phyloP scores from a whole-genome alignment of 257 asterid species.

The Capsicum baccatum region DNA sequence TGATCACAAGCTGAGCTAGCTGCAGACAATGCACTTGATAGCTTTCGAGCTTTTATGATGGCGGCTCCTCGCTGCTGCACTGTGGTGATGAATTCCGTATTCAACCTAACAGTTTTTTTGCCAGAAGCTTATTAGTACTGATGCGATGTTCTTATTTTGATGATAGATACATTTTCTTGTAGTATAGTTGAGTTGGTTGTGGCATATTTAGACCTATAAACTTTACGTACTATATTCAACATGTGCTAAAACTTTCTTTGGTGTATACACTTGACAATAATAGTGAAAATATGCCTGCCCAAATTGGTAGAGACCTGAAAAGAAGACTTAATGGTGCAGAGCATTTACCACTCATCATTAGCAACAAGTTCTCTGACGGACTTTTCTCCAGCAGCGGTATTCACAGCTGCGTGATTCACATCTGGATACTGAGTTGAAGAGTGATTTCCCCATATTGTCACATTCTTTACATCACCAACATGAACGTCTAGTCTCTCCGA shows the following conservation, averaged over 20 bases:
- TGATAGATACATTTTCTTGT: background rate
- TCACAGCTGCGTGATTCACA: conserved; percentile 64
- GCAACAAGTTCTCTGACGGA: conserved; percentile 54
- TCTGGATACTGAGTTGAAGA: conserved; percentile 92
- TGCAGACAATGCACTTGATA: conserved; percentile 84
- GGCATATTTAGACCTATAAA: background rate
- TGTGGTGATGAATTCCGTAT: conserved; percentile 60
- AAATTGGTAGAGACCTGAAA: background rate
- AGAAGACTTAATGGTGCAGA: background rate
- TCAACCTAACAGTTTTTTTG: conserved; percentile 48
- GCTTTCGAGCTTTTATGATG: conserved; percentile 74
- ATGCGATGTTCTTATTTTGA: background rate
- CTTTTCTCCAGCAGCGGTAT: conserved; percentile 46
- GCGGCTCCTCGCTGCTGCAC: conserved; percentile 79
- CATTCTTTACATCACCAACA: conserved; percentile 69
- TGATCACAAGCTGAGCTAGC: conserved; percentile 92
- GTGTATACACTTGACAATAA: too few species aligned
- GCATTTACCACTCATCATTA: conserved; percentile 60
- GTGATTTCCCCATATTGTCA: conserved; percentile 92
- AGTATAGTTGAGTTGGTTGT: background rate
- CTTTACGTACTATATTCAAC: too few species aligned
- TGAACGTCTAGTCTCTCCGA: conserved; percentile 65
- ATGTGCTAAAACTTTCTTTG: too few species aligned
- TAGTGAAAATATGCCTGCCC: background rate
- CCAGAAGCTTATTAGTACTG: background rate